A percentile compares a stretch with the other conserved stretches of the same genome.
Conservation (phyloP, 176 grass and related monocot species). For the Otatea glauca region DNA sequence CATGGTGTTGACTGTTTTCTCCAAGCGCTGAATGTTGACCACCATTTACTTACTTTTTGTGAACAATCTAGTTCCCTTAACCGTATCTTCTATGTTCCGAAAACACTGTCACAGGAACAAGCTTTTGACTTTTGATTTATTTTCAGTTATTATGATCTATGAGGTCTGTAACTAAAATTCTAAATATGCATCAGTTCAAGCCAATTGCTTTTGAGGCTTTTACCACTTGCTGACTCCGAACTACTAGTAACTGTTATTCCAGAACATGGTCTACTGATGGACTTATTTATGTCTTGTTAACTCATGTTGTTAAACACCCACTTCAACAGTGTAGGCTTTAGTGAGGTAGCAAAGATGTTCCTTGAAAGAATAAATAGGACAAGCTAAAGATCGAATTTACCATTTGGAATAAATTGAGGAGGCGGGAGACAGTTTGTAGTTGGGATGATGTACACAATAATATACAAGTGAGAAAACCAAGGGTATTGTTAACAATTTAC, state of each 20-base stretch:
- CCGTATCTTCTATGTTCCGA: neutral
- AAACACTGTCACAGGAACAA: neutral
- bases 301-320: neutral
- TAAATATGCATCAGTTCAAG: neutral
- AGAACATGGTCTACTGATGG: too few species aligned
- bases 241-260: too few species aligned
- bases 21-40: neutral
- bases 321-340: too few species aligned
- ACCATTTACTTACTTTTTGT: neutral
- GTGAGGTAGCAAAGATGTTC: too few species aligned
- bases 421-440: too few species aligned
- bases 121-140: neutral
- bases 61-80: neutral
- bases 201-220: neutral
- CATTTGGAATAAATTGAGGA: too few species aligned
- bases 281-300: neutral
- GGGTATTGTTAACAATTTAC: too few species aligned
- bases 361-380: too few species aligned
- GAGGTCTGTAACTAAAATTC: conserved; percentile 20
- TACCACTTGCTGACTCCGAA: too few species aligned
- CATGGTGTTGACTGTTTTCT: conserved; percentile 5
- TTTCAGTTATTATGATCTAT: conserved; percentile 15
- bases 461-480: too few species aligned
- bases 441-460: too few species aligned
- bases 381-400: too few species aligned